phyloP scores from a whole-genome alignment of 345 rosid species.

The Eucalyptus sp. region DNA sequence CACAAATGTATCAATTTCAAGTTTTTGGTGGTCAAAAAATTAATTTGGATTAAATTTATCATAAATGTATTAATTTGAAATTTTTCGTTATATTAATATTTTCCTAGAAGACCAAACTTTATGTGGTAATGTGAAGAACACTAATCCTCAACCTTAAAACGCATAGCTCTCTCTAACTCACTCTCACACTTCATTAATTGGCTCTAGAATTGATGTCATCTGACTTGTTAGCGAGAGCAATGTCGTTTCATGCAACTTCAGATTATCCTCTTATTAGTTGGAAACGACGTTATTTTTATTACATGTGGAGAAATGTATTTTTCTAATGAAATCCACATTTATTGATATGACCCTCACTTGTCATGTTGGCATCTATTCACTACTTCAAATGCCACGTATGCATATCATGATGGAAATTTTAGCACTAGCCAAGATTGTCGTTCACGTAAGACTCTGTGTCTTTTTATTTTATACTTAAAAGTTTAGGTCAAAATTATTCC shows the following conservation, averaged over 20 bases:
- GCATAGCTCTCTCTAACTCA: background rate
- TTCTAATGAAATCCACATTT: background rate
- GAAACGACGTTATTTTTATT: background rate
- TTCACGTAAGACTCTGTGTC: background rate
- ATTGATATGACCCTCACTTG: background rate
- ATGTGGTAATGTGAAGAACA: background rate
- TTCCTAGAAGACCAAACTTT: background rate
- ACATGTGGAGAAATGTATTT: background rate
- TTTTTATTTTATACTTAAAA: background rate
- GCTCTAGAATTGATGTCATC: background rate
- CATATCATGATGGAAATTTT: background rate
- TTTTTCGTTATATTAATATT: too few relatives aligned
- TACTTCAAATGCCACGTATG: background rate
- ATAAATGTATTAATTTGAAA: too few relatives aligned
- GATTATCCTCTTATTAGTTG: background rate
- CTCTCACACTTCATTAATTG: background rate
- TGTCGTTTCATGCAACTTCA: background rate
- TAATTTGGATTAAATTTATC: too few relatives aligned
- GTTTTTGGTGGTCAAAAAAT: too few relatives aligned
- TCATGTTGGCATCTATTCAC: background rate
- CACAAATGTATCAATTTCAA: too few relatives aligned
- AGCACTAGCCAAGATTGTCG: background rate
- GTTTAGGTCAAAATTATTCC: background rate
- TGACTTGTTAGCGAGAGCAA: background rate
- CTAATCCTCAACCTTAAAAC: background rate